phyloP scores from a whole-genome alignment of 352 stramenopile genomes.

The Phytophthora melonis region DNA sequence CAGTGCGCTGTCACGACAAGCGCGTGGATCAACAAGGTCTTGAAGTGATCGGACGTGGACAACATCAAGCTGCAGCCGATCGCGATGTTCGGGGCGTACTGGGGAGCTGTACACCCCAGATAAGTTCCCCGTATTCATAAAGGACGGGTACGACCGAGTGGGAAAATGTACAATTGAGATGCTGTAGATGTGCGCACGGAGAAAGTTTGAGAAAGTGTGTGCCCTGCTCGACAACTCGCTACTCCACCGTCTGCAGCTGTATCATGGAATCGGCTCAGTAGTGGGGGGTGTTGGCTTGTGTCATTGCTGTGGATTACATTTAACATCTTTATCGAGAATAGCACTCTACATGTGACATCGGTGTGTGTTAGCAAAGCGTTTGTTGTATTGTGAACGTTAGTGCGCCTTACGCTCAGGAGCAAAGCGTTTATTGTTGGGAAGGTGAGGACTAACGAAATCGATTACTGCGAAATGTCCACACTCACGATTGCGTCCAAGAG shows the following conservation, averaged over 20 bases:
- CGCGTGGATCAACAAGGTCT: conserved; percentile 34
- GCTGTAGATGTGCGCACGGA: conserved; percentile 84
- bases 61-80: conserved; percentile 55
- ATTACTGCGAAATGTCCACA: too few species aligned
- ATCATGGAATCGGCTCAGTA: conserved; percentile 74
- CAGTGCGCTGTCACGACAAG: not conserved
- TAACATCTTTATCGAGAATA: too few species aligned
- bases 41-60: conserved; percentile 13
- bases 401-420: too few species aligned
- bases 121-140: conserved; percentile 61
- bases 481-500: too few species aligned
- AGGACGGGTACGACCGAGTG: conserved; percentile 70
- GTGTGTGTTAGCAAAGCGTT: too few species aligned
- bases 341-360: too few species aligned
- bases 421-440: too few species aligned
- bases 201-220: conserved; percentile 76
- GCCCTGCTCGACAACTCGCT: conserved; percentile 53
- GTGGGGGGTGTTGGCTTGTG: conserved; percentile 65
- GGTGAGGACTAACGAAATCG: too few species aligned
- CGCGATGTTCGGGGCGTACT: conserved; percentile 58
- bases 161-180: conserved; percentile 93
- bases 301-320: conserved; percentile 50
- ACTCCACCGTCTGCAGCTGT: conserved; percentile 68
- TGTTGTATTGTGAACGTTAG: too few species aligned
- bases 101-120: not conserved